Percentiles rank a stretch among this genome's conserved stretches.
Conservation (phyloP, 2,329 filamentous ascomycete species). For the Colletotrichum lupini region DNA sequence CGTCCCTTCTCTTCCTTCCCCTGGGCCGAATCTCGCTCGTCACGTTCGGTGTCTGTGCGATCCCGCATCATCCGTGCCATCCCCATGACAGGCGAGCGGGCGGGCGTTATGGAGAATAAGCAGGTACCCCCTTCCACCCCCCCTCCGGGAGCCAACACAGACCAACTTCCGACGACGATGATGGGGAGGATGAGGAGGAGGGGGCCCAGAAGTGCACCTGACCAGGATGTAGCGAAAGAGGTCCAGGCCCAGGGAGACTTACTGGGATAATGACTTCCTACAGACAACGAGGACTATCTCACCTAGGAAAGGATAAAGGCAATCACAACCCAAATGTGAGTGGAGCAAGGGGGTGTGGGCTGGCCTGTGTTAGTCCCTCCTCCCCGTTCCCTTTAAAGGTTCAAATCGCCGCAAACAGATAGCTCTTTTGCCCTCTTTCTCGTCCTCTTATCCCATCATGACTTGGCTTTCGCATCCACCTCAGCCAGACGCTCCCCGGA, state of each 20-base stretch:
- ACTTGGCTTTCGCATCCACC: constrained; percentile 7
- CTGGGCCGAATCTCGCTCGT: neutral
- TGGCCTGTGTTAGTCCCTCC: neutral
- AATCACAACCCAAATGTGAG: constrained; percentile 4
- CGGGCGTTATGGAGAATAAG: neutral
- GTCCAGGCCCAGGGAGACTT: constrained; percentile 7
- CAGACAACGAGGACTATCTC: constrained; percentile 1
- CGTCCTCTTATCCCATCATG: neutral
- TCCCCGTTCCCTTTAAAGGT: constrained; percentile 12
- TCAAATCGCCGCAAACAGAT: constrained; percentile 33
- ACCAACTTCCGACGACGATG: constrained; percentile 24
- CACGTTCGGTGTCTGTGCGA: constrained; percentile 5
- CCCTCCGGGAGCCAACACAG: constrained; percentile 26
- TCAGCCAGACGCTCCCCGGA: neutral
- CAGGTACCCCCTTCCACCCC: neutral
- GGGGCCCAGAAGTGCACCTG: neutral
- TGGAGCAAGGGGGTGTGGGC: neutral
- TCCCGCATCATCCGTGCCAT: constrained; percentile 16
- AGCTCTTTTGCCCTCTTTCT: constrained; percentile 6
- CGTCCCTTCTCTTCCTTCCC: neutral
- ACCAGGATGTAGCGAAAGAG: neutral
- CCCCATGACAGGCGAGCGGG: neutral
- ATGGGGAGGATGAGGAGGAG: neutral
- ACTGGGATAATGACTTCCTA: neutral
- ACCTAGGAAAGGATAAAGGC: neutral